phyloP scores from a whole-genome alignment of 208 protist species.

The Strigomonas culicis region DNA sequence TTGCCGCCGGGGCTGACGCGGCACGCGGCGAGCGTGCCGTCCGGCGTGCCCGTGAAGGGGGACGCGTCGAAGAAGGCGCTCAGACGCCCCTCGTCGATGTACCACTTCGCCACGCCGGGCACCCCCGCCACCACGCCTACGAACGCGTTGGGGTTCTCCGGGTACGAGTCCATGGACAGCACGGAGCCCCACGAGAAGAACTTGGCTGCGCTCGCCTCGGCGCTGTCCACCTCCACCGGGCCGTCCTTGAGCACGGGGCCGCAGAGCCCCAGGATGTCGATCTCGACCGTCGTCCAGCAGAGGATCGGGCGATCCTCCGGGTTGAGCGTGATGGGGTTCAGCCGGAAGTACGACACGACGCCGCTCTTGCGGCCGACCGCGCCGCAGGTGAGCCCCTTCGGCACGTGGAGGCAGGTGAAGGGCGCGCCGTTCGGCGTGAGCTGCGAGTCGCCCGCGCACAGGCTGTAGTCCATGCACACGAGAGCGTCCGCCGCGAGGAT shows the following conservation, averaged over 20 bases:
- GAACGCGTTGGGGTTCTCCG: constrained; percentile 71
- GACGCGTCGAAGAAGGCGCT: constrained; percentile 65
- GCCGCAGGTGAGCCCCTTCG: constrained; percentile 70
- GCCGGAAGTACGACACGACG: constrained; percentile 62
- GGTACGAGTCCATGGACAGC: constrained; percentile 69
- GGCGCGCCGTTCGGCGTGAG: constrained; percentile 22
- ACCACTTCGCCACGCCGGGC: constrained; percentile 78
- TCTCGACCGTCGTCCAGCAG: constrained; percentile 45
- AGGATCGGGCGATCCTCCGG: constrained; percentile 35
- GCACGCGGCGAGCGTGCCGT: constrained; percentile 36
- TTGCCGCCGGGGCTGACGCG: constrained; percentile 62
- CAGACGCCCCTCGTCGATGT: constrained; percentile 63
- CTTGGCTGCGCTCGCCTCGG: constrained; percentile 15
- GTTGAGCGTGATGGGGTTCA: constrained; percentile 31
- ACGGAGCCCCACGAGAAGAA: constrained; percentile 51
- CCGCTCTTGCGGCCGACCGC: constrained; percentile 65
- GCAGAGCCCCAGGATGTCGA: constrained; percentile 53
- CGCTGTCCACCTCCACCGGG: constrained; percentile 19
- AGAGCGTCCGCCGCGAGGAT: constrained; percentile 66
- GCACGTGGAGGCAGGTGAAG: constrained; percentile 69
- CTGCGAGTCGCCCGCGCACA: constrained; percentile 20
- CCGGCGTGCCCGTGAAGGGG: constrained; percentile 17
- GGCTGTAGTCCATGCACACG: constrained; percentile 66
- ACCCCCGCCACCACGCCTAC: constrained; percentile 65
- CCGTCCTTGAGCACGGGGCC: constrained; percentile 35